Conservation (phyloP, 345 rosid species). For the Hypericum androsaemum region DNA sequence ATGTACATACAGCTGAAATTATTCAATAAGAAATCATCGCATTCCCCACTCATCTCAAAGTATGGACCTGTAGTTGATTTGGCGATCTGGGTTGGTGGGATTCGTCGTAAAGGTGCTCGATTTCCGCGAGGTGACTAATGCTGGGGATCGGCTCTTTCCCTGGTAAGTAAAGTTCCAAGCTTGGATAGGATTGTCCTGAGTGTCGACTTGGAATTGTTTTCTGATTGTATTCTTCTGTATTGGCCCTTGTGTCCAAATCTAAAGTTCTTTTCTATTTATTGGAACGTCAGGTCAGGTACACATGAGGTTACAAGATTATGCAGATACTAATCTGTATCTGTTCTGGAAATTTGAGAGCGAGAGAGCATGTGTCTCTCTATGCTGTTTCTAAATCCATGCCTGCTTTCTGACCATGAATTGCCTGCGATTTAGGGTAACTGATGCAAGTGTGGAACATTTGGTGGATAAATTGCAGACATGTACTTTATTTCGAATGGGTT, state of each 20-base stretch:
- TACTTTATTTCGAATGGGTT: conserved; percentile 46
- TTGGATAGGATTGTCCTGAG: too few species aligned
- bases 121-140: conserved; percentile 63
- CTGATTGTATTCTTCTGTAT: neutral
- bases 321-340: neutral
- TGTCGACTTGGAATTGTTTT: neutral
- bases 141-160: conserved; percentile 64
- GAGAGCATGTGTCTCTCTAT: conserved; percentile 7
- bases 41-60: conserved; percentile 30
- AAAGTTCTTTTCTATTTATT: conserved; percentile 71
- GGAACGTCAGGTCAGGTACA: conserved; percentile 94
- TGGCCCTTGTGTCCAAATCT: conserved; percentile 31
- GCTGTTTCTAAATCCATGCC: neutral
- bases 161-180: conserved; percentile 31
- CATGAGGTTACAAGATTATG: conserved; percentile 9
- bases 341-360: conserved; percentile 5
- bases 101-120: conserved; percentile 45
- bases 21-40: too few species aligned
- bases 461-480: conserved; percentile 52
- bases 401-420: neutral
- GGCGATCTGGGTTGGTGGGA: conserved; percentile 15
- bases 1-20: too few species aligned
- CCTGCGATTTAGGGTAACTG: conserved; percentile 55
- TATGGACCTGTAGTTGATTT: neutral
- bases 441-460: conserved; percentile 45